Base-by-base conservation (phyloP, 2,329 filamentous ascomycete genomes). In the Colletotrichum sansevieriae region DNA sequence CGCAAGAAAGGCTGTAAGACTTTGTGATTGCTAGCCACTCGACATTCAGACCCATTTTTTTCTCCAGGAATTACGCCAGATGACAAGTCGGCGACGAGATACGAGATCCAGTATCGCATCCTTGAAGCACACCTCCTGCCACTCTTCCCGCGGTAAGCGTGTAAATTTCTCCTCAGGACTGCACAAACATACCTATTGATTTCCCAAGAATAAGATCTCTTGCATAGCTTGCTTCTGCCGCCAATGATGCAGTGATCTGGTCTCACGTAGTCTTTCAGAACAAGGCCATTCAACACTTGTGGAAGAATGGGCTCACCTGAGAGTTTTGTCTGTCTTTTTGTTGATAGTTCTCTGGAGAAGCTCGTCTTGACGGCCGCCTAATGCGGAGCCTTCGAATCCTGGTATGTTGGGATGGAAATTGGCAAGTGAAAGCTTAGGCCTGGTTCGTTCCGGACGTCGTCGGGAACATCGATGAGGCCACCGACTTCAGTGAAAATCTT, bases 21-120 rank as follows among this genome's bases (percentile, higher is more conserved):
- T 82, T 76, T 58, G 80, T 73, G 63, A 84, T 79, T 2, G 80
- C 75, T 29, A 86, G 78, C 84, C 84, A 87, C 47, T 79, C 74
- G 37, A 79, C 72, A 70, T 86, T 79, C 4, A 81, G 81, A 73
- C 82, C 84, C 12, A 85, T 72, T 4, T 77, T 77, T 74, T 6
- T 75, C 71, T 5, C 84, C 84, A 3, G 86, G 73, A 70, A 87
- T 86, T 3, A 85, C 79, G 4, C 83, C 77, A 3, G 85, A 83
- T 0, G 84, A 85, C 9, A 87, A 71, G 10, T 83, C 82, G 13
- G 84, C 83, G 12, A 88, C 79, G 9, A 84, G 49, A 11, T 52
- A 88, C 79, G 9, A 84, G 49, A 11, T 52, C 49, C 15, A 52
- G 25, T 0, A 29, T 35, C 10, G 49, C 9, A 3, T 52, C 49